Percentiles rank a stretch among this genome's conserved stretches.
Evolutionary conservation across 2,329 filamentous ascomycete species (phyloP).

Genomic region (Calonectria leucothoes): DNA sequence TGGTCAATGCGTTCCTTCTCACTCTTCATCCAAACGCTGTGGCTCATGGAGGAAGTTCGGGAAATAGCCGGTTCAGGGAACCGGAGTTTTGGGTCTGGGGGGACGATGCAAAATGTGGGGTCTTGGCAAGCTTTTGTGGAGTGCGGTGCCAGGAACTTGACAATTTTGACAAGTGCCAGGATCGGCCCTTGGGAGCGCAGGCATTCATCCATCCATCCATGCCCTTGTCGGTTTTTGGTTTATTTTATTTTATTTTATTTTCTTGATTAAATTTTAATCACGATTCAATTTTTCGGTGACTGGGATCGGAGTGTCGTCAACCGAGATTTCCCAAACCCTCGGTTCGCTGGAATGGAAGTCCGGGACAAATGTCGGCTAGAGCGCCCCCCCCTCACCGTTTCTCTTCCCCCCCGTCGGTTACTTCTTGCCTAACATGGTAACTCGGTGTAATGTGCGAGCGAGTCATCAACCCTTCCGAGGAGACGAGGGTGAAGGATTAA

Average conservation of each 20-base stretch:
- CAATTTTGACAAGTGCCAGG: slow-evolving; percentile 9
- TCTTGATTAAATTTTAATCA: neutral
- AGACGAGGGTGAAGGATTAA: neutral
- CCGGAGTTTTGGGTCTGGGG: slow-evolving; percentile 37
- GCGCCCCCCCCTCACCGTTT: neutral
- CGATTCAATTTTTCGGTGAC: neutral
- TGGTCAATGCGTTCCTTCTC: neutral
- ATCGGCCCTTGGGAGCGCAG: neutral
- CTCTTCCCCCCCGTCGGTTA: too few species aligned
- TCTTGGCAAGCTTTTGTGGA: neutral
- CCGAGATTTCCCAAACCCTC: slow-evolving; percentile 2
- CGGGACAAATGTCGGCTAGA: slow-evolving; percentile 8
- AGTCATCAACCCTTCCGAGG: neutral
- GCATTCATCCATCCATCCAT: too few species aligned
- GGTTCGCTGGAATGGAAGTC: slow-evolving; percentile 14
- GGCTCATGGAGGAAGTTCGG: slow-evolving; percentile 21
- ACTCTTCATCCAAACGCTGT: neutral
- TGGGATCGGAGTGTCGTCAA: neutral
- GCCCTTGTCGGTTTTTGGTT: neutral
- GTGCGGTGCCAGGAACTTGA: slow-evolving; percentile 1
- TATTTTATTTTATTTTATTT: neutral
- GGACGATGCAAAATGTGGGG: slow-evolving; percentile 13
- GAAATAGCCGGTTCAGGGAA: slow-evolving; percentile 29
- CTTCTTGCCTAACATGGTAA: slow-evolving; percentile 6
- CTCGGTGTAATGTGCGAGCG: slow-evolving; percentile 9